These are phyloP conservation scores for Globisporangium orthogonon DNA, from an alignment of 352 stramenopile genomes.

Conservation along the genomic window DNA sequence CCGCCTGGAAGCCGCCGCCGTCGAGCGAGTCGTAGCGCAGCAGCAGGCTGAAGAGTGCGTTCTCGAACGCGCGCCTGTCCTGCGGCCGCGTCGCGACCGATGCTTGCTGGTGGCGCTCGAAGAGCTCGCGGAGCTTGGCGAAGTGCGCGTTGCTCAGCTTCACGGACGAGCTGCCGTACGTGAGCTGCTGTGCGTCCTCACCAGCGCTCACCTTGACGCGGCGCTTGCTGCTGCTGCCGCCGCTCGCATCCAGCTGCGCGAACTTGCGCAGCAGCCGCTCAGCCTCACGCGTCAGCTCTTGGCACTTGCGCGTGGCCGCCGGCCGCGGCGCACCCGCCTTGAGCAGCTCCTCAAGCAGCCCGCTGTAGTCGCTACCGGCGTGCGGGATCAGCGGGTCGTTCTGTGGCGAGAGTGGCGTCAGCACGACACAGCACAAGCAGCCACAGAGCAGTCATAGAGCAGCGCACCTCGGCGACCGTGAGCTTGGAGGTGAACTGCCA, in stretches of 20 bases:
- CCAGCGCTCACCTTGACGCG: conserved; percentile 33
- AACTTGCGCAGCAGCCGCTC: conserved; percentile 53
- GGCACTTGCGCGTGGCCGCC: conserved; percentile 59
- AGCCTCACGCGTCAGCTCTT: conserved; percentile 44
- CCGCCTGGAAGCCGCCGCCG: conserved; percentile 89
- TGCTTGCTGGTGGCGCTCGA: conserved; percentile 37
- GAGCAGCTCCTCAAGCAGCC: conserved; percentile 61
- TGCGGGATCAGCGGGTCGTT: conserved; percentile 72
- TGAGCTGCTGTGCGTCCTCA: conserved; percentile 38
- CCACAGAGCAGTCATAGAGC: too few relatives aligned
- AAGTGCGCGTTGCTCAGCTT: conserved; percentile 82
- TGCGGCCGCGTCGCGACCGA: conserved; percentile 11
- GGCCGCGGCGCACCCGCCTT: conserved; percentile 62
- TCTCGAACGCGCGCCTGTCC: conserved; percentile 48
- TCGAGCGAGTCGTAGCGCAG: conserved; percentile 92
- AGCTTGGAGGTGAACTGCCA: conserved; percentile 81
- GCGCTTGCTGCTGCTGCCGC: conserved; percentile 32
- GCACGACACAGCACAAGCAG: too few relatives aligned
- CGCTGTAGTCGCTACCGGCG: conserved; percentile 58
- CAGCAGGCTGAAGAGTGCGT: conserved; percentile 83
- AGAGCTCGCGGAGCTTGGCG: conserved; percentile 84
- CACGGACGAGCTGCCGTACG: conserved; percentile 62
- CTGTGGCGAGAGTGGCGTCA: conserved; percentile 1
- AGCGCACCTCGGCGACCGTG: conserved; percentile 44
- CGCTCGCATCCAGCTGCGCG: conserved; percentile 31